Evolutionary conservation across 2,329 filamentous ascomycete species (phyloP).

Genomic region (Sporothrix mexicana): DNA sequence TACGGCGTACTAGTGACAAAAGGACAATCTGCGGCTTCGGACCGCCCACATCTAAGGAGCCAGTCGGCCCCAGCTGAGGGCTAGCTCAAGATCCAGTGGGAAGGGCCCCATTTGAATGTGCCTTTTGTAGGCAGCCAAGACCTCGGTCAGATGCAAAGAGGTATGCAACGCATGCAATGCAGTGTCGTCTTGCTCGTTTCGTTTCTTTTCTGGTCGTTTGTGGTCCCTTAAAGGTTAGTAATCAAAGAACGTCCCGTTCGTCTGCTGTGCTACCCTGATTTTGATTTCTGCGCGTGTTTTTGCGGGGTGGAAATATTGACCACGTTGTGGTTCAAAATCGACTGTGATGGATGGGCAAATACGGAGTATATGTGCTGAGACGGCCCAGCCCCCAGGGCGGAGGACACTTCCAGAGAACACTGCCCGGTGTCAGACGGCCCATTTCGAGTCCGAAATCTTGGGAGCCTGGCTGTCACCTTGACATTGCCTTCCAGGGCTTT

Average conservation of each 20-base stretch:
- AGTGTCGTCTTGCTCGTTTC: not conserved
- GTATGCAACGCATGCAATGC: not conserved
- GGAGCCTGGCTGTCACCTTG: not conserved
- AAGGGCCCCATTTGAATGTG: not conserved
- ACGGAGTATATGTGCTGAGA: not conserved
- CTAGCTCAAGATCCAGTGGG: not conserved
- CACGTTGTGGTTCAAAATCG: not conserved
- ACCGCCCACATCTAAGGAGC: not conserved
- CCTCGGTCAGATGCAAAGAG: slow-evolving; percentile 7
- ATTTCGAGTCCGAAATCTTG: slow-evolving; percentile 18
- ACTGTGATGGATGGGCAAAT: not conserved
- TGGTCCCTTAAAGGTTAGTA: not conserved
- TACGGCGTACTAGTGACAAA: not conserved
- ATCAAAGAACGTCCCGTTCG: not conserved
- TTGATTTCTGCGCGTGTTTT: not conserved
- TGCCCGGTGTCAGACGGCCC: slow-evolving; percentile 10
- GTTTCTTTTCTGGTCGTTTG: too few species aligned
- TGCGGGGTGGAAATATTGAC: not conserved
- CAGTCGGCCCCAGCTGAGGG: not conserved
- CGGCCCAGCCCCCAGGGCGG: not conserved
- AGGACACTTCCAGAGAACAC: not conserved
- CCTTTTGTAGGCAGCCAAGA: not conserved
- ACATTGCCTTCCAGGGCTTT: not conserved
- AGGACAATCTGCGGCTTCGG: slow-evolving; percentile 3
- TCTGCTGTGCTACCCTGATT: not conserved